phyloP scores from a whole-genome alignment of 345 rosid genomes.

The Abelmoschus esculentus region DNA sequence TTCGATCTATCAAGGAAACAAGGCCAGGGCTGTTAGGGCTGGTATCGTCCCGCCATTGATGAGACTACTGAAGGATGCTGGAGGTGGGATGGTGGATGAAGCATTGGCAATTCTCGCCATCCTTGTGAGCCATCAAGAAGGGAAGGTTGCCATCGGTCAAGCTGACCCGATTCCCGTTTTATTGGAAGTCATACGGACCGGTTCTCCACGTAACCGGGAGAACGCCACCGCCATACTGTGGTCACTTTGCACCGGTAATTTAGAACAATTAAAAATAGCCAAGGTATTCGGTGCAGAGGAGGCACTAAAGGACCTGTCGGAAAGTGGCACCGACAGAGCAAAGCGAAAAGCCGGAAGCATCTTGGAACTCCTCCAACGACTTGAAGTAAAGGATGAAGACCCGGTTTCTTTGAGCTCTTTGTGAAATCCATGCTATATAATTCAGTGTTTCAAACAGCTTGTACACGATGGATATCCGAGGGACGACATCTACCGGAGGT shows the following conservation, averaged over 20 bases:
- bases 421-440: constrained; percentile 4
- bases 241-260: constrained; percentile 64
- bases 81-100: constrained; percentile 95
- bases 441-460: background rate
- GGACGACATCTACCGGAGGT: background rate
- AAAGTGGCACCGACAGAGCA: constrained; percentile 91
- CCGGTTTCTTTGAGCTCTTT: constrained; percentile 12
- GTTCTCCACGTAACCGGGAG: constrained; percentile 91
- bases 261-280: constrained; percentile 55
- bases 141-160: constrained; percentile 65
- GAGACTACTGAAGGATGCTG: constrained; percentile 65
- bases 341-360: constrained; percentile 85
- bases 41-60: background rate
- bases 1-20: constrained; percentile 86
- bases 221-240: constrained; percentile 82
- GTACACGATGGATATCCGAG: background rate
- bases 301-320: constrained; percentile 66
- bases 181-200: constrained; percentile 74
- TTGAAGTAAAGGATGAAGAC: constrained; percentile 24
- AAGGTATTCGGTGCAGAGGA: constrained; percentile 67
- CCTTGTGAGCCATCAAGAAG: constrained; percentile 85
- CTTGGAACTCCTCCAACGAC: constrained; percentile 61
- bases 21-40: constrained; percentile 1
- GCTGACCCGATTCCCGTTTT: constrained; percentile 64
- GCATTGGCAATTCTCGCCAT: constrained; percentile 84